These are phyloP conservation scores for Aureobasidium sp. DNA, from an alignment of 2,329 filamentous ascomycete genomes.

Conservation along the genomic window DNA sequence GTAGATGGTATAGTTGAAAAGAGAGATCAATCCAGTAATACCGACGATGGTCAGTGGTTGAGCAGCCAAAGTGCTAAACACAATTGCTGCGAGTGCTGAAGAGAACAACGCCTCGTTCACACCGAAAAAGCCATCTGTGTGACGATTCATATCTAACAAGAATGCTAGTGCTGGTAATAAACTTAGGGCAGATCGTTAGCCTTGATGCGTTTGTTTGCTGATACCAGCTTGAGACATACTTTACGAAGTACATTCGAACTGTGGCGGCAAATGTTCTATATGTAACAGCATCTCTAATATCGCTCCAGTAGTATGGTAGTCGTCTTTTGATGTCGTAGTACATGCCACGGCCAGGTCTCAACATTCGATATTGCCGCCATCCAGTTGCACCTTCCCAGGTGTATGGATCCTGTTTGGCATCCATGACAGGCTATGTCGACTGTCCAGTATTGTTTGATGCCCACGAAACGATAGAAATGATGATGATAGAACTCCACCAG, in stretches of 20 bases:
- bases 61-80: conserved; percentile 46
- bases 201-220: background rate
- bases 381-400: conserved; percentile 30
- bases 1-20: conserved; percentile 55
- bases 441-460: background rate
- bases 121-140: conserved; percentile 49
- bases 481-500: background rate
- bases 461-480: background rate
- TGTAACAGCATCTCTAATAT: conserved; percentile 48
- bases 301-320: conserved; percentile 50
- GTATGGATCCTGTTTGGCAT: conserved; percentile 28
- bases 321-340: conserved; percentile 48
- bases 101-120: conserved; percentile 52
- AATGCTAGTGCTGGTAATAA: background rate
- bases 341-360: conserved; percentile 46
- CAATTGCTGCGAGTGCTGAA: conserved; percentile 48
- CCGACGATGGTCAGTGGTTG: conserved; percentile 53
- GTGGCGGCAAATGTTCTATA: conserved; percentile 50
- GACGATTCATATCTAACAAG: conserved; percentile 49
- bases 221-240: conserved; percentile 28
- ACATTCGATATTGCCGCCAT: conserved; percentile 30
- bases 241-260: conserved; percentile 54
- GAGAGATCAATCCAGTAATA: conserved; percentile 48
- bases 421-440: background rate
- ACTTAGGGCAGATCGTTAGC: background rate